Evolutionary conservation across 1,284 basidiomycete species (phyloP), one percentile per base, ranked within the genome.

Genomic region (Sanghuangporus weigelae): DNA sequence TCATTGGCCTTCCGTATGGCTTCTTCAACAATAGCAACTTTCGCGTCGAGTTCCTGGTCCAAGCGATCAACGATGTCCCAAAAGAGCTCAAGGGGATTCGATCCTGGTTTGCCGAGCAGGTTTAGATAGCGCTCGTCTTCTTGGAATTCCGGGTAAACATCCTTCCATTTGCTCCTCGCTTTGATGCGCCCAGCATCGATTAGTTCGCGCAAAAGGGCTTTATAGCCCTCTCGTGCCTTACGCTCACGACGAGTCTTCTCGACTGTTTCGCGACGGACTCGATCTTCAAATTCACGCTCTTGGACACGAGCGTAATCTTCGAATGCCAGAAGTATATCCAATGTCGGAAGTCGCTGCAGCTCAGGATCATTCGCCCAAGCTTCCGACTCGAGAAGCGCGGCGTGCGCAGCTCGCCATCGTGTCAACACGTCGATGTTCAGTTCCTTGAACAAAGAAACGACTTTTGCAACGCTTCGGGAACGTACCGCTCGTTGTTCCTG

Each of bases 1-100:
- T 63, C 69, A 63, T 85, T 84, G 72, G 76, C 74, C 51, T 79
- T 76, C 64, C 79, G 79, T 66, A 93, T 79, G 2, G 83, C 84
- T 42, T 79, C 81, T 66, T 90, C 86, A 0, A 88, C 84, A 10
- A 82, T 66, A 8, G 78, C 79, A 26, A 92, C 86, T 69, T 92
- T 90, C 26, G 81, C 81, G 67, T 96, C 95, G 11, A 97, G 82
- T 68, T 88, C 84, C 70, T 94, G 89, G 69, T 95, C 93, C 3
- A 98, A 81, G 46, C 82, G 82, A 75, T 99, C 96, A 48, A 98
- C 89, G 4, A 84, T 74, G 73, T 99, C 96, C 93, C 94, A 98
- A 77, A 98, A 99, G 10, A 99, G 82, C 68, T 99, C 96, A 48
- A 99, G 81, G 1, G 96, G 95, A 67, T 91, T 94, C 2, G 93